These are phyloP conservation scores for Aspergillus latus DNA, from an alignment of 2,329 filamentous ascomycete genomes.

Conservation along the genomic window DNA sequence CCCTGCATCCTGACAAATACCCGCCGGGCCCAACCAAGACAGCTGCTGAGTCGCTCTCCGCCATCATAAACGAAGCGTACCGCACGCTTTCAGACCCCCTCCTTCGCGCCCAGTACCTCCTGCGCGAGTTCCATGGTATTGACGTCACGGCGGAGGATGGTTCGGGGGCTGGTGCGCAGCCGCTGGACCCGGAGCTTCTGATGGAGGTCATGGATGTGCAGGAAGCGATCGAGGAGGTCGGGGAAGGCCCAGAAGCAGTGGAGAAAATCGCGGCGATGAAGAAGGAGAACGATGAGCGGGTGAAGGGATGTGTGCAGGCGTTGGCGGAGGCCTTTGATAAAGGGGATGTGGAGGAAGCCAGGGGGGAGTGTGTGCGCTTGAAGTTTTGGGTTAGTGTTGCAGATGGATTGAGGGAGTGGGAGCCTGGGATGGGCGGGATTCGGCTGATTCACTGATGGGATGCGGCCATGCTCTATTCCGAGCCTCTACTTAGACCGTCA, in stretches of 20 bases:
- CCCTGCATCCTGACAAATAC: constrained; percentile 52
- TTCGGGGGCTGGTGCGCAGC: constrained; percentile 56
- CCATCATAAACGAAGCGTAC: constrained; percentile 89
- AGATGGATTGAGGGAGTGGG: constrained; percentile 79
- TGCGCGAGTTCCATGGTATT: constrained; percentile 64
- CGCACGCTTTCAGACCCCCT: constrained; percentile 78
- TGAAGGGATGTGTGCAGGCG: constrained; percentile 60
- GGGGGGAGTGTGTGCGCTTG: constrained; percentile 70
- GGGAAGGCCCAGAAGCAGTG: constrained; percentile 50
- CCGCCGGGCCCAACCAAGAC: constrained; percentile 48
- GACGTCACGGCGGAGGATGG: constrained; percentile 77
- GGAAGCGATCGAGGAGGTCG: constrained; percentile 69
- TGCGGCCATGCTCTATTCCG: background rate
- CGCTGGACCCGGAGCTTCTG: constrained; percentile 69
- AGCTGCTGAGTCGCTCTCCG: constrained; percentile 73
- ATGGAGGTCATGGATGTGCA: constrained; percentile 84
- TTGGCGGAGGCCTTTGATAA: constrained; percentile 65
- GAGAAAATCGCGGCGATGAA: constrained; percentile 65
- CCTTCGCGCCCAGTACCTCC: constrained; percentile 81
- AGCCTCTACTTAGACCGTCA: background rate
- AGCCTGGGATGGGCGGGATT: constrained; percentile 66
- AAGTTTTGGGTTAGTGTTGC: constrained; percentile 89
- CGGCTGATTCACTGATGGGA: constrained; percentile 54
- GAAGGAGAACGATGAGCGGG: constrained; percentile 66
- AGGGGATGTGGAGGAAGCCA: constrained; percentile 67